Percentiles rank a stretch among this genome's conserved stretches.
These are phyloP conservation scores for Helotiales sp. DNA, from an alignment of 2,329 filamentous ascomycete species.

Conservation along the genomic window DNA sequence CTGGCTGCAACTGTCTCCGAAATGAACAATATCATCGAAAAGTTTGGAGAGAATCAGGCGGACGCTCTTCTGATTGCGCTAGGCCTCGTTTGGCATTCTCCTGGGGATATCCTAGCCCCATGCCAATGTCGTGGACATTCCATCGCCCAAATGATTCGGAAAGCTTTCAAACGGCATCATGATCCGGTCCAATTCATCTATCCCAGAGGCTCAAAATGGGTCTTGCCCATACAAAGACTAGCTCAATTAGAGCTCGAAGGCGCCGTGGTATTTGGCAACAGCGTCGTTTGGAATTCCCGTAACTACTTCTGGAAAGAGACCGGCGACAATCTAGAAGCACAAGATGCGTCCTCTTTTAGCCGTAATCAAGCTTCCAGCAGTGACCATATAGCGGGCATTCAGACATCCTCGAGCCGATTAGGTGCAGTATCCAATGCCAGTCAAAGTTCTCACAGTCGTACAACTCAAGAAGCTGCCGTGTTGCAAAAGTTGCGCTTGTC, in stretches of 20 bases:
- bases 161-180: no score
- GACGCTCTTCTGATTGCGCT: background rate
- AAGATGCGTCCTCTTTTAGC: no score
- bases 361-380: no score
- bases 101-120: background rate
- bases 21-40: conserved; percentile 33
- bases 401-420: no score
- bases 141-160: background rate
- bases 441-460: no score
- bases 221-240: background rate
- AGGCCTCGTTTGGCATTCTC: background rate
- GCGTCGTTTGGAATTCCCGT: background rate
- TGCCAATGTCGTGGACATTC: background rate
- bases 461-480: no score
- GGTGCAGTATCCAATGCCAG: no score
- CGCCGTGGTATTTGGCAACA: background rate
- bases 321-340: background rate
- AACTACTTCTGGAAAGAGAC: background rate
- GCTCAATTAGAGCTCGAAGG: background rate
- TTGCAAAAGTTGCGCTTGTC: no score
- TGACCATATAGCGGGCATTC: no score
- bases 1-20: conserved; percentile 32
- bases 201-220: background rate
- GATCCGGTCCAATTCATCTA: background rate
- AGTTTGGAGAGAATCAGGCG: background rate